phyloP scores from a whole-genome alignment of 78 protist genomes.

The slime mould (Dictyostelium discoideum) region DNA sequence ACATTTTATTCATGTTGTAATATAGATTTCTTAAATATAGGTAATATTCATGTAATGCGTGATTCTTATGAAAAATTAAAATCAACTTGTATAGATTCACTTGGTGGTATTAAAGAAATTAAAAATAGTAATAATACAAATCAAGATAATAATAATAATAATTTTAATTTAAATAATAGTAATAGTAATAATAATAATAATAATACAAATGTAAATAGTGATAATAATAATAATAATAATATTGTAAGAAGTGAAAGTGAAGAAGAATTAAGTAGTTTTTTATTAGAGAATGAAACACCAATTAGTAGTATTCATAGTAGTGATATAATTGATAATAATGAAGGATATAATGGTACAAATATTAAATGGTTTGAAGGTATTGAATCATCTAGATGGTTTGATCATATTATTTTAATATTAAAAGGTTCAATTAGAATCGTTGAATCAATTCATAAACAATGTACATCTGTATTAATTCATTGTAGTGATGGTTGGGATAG shows the following conservation, averaged over 20 bases:
- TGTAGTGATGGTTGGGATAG: slow-evolving; percentile 99
- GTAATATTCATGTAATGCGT: slow-evolving; percentile 87
- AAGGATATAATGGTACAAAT: background rate
- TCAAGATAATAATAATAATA: background rate
- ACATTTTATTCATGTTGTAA: slow-evolving; percentile 43
- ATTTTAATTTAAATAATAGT: background rate
- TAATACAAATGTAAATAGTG: background rate
- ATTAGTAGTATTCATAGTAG: background rate
- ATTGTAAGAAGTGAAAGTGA: background rate
- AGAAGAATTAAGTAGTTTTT: background rate
- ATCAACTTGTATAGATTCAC: background rate
- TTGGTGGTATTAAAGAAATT: slow-evolving; percentile 26
- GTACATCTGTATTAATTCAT: slow-evolving; percentile 85
- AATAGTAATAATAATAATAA: background rate
- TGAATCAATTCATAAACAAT: slow-evolving; percentile 20
- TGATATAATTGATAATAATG: slow-evolving; percentile 11
- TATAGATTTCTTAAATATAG: slow-evolving; percentile 86
- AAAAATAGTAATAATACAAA: background rate
- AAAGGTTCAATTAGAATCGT: slow-evolving; percentile 26
- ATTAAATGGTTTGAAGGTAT: slow-evolving; percentile 47
- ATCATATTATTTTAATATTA: slow-evolving; percentile 36
- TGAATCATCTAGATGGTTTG: slow-evolving; percentile 54
- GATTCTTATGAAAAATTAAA: slow-evolving; percentile 31
- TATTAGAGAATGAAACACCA: background rate
- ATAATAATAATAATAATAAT: slow-evolving; percentile 1